Evolutionary conservation across 2,329 filamentous ascomycete species (phyloP), one percentile per base, ranked within the genome.

Genomic region (Ascosphaera apis): DNA sequence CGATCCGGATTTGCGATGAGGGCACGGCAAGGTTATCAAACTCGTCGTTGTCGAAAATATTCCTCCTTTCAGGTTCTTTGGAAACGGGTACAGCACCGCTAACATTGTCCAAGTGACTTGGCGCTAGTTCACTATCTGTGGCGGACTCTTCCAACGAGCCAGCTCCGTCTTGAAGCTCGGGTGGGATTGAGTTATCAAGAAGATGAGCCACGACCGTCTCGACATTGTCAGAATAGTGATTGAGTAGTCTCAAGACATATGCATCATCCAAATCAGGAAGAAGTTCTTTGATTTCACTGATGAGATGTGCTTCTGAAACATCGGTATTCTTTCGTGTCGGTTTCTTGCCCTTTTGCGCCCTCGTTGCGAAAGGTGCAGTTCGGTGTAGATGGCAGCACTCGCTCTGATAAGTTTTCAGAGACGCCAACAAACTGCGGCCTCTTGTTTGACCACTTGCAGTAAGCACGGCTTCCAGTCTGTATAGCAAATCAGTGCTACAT

Each of bases 221-320:
- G 0, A 76, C 67, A 46, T 84, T 64, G 44, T 88, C 73, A 32
- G 61, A 57, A 50, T 88, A 93, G 49, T 80, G 72, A 46, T 86
- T 77, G 16, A 93, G 63, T 7, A 91, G 64, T 45, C 69, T 76
- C 13, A 79, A 65, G 12, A 95, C 62, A 49, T 92, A 95, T 0
- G 67, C 79, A 3, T 79, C 75, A 3, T 84, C 83, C 7, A 95
- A 61, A 42, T 91, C 72, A 0, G 86, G 82, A 48, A 95, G 93
- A 0, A 95, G 62, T 49, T 98, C 86, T 49, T 92, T 83, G n/a
- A 98, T 66, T 31, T 66, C 73, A 53, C 92, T 82, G 15, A 86
- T 59, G 47, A 88, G 80, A 23, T 84, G 60, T 31, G 65, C 60
- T 6, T 54, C 56, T 35, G 57, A 48, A 7, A 48, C 44, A 2